Conservation (phyloP, 805 yeast genomes). For the Yamadazyma insecticola region DNA sequence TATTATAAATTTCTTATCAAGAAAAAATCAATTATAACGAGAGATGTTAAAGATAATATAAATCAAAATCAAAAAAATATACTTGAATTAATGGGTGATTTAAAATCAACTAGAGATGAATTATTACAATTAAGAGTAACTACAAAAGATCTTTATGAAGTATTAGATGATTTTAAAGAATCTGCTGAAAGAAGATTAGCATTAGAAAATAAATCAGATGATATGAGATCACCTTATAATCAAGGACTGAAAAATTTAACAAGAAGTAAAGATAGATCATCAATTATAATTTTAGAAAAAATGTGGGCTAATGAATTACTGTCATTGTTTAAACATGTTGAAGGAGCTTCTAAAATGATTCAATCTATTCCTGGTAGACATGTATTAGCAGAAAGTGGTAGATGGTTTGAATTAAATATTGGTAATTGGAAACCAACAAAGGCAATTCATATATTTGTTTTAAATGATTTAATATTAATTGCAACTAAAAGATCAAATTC, state of each 20-base stretch:
- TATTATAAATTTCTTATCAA: constrained; percentile 53
- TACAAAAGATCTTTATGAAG: constrained; percentile 55
- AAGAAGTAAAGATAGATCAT: constrained; percentile 59
- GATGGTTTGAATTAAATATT: constrained; percentile 83
- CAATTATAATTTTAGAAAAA: constrained; percentile 67
- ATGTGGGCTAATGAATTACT: constrained; percentile 77
- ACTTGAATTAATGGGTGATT: constrained; percentile 53
- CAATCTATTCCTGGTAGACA: constrained; percentile 78
- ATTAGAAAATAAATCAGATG: constrained; percentile 25
- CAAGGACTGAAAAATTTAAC: constrained; percentile 10
- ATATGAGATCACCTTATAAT: constrained; percentile 14
- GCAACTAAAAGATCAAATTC: constrained; percentile 51
- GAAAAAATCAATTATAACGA: constrained; percentile 46
- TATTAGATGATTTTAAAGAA: constrained; percentile 53
- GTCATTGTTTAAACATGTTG: constrained; percentile 73
- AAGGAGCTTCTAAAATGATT: constrained; percentile 81
- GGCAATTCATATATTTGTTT: constrained; percentile 68
- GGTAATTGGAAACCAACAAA: constrained; percentile 80
- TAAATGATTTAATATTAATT: constrained; percentile 72
- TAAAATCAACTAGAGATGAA: constrained; percentile 61
- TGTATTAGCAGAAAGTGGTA: constrained; percentile 68
- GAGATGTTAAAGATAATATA: constrained; percentile 55
- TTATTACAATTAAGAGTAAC: constrained; percentile 56
- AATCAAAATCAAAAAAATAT: constrained; percentile 62
- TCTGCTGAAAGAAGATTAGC: constrained; percentile 57